phyloP scores from a whole-genome alignment of 768 basidiomycete species.

The Lactarius deliciosus region DNA sequence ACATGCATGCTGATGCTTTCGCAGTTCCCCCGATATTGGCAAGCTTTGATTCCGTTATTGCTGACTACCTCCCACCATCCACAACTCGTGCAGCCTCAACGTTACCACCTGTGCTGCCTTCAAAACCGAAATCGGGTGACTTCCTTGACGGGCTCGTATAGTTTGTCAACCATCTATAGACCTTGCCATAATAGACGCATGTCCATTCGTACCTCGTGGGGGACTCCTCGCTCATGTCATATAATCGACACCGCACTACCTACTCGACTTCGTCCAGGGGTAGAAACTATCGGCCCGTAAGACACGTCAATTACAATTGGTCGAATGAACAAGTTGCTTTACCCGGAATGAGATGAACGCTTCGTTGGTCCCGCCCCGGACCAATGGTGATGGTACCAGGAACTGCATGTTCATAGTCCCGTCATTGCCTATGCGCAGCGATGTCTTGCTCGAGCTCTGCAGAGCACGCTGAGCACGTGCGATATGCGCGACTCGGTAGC shows the following conservation, averaged over 20 bases:
- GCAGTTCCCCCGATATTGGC: constrained; percentile 44
- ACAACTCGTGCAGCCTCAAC: constrained; percentile 25
- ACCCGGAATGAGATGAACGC: constrained; percentile 91
- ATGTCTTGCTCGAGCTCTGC: constrained; percentile 83
- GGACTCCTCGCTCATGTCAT: background rate
- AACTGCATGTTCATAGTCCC: constrained; percentile 89
- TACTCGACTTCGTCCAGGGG: constrained; percentile 24
- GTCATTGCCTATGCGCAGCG: constrained; percentile 77
- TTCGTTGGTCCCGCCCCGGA: constrained; percentile 44
- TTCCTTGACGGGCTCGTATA: constrained; percentile 27
- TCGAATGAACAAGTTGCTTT: constrained; percentile 34
- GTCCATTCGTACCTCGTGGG: background rate
- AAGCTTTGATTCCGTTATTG: constrained; percentile 72
- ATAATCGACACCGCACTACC: background rate
- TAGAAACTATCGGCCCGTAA: constrained; percentile 16
- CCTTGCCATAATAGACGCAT: constrained; percentile 22
- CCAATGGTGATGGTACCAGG: constrained; percentile 62
- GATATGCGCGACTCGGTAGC: constrained; percentile 84
- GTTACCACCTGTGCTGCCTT: constrained; percentile 24
- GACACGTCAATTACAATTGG: constrained; percentile 1
- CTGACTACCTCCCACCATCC: constrained; percentile 62
- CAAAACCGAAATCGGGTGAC: constrained; percentile 25
- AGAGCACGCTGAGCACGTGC: constrained; percentile 69
- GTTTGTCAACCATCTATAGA: constrained; percentile 14
- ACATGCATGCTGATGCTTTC: background rate